Evolutionary conservation across 2,329 filamentous ascomycete genomes (phyloP).

Genomic region (Penicillium sp.): DNA sequence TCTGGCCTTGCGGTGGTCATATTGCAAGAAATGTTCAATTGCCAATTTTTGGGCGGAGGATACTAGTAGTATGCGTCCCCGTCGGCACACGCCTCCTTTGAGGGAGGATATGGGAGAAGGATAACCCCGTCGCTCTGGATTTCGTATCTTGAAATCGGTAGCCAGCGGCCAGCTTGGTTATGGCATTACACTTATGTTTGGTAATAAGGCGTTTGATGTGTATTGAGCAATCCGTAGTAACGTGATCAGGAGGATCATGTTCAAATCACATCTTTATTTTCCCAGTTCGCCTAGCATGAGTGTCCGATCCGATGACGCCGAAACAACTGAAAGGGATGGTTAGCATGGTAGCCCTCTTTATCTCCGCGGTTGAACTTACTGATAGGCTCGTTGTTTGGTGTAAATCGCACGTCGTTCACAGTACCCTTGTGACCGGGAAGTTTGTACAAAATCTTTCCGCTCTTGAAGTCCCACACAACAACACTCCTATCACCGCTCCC

Average conservation of each 20-base stretch:
- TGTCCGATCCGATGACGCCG: slow-evolving; percentile 85
- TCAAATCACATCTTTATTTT: slow-evolving; percentile 54
- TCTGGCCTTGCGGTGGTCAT: background rate
- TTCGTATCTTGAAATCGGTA: background rate
- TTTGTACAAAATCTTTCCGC: slow-evolving; percentile 92
- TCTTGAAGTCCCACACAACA: slow-evolving; percentile 86
- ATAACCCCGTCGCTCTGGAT: background rate
- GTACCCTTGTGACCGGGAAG: slow-evolving; percentile 93
- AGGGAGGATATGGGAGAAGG: background rate
- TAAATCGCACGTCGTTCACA: slow-evolving; percentile 93
- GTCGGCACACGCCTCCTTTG: background rate
- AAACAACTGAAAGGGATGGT: slow-evolving; percentile 66
- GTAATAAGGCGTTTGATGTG: background rate
- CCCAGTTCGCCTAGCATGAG: slow-evolving; percentile 81
- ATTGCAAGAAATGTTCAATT: background rate
- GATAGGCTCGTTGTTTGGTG: slow-evolving; percentile 81
- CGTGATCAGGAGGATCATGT: background rate
- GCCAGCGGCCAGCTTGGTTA: background rate
- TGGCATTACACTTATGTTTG: background rate
- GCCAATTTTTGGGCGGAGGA: background rate
- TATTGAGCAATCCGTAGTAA: background rate
- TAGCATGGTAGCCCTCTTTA: slow-evolving; percentile 12
- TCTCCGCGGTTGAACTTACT: slow-evolving; percentile 63
- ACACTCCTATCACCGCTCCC: slow-evolving; percentile 90
- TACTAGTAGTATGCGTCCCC: background rate